Base-by-base conservation (phyloP, 371 early-diverging fungal species). In the Nematocida sp. region DNA sequence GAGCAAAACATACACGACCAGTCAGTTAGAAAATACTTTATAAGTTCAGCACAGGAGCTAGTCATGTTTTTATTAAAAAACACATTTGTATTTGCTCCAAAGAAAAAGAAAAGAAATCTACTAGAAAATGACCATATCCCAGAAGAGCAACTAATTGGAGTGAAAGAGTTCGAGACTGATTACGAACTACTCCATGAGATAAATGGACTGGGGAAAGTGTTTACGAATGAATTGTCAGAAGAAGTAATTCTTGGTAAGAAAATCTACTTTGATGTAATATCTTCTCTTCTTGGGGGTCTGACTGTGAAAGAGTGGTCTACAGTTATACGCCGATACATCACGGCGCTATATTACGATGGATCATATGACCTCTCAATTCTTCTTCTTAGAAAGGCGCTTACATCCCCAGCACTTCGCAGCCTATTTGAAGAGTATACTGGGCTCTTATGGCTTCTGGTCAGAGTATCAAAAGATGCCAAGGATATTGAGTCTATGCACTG, bases 121-220 rank as follows among this genome's bases (percentile, higher is more conserved):
- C 23, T 9, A 7, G 56, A 62, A 15, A 33, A 1, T 5, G 71
- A 78, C 11, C 9, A 25, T 25, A 9, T 9, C 6, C 11, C 25
- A 27, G 18, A 13, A 15, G 57, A 42, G n/a, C 71, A 67, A 23
- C 69, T 78, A 15, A 42, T 78, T 25, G 15, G 33, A 0, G 60
- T 61, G 39, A 73, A 81, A 20, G 73, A 85, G 56, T 84, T 82
- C 62, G 69, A 85, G 47, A 73, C 69, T 60, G 74, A 76, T 60
- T 62, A 44, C 45, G 69, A 66, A 11, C 75, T 86, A 15, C 74
- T 84, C 42, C 67, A 71, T 18, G 72, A 83, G 55, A 82, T 76
- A 18, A 66, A 72, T 47, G 84, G 70, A 18, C 71, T 72, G 15
- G 72, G 82, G 39, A 75, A 73, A 23, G 52, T 69, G 3, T 67